A percentile compares a stretch with the other conserved stretches of the same genome.
These are phyloP conservation scores for Podila epigama DNA, from an alignment of 192 early-diverging fungal species.

Conservation along the genomic window DNA sequence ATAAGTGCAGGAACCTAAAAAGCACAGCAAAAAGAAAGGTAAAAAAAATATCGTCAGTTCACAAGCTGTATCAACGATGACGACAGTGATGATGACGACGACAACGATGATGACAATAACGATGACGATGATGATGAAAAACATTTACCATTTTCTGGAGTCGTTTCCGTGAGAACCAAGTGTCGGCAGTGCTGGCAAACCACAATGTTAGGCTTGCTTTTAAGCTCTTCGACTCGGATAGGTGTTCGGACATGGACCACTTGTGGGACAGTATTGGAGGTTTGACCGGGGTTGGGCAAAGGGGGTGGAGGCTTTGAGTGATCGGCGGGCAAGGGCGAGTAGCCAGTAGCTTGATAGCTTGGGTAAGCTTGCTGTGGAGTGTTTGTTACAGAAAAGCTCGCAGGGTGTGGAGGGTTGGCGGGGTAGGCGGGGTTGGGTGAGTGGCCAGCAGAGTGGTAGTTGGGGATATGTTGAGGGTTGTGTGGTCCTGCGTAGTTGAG, in stretches of 20 bases:
- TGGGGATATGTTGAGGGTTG: not conserved
- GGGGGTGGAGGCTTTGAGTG: slow-evolving; percentile 23
- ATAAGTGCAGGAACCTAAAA: slow-evolving; percentile 41
- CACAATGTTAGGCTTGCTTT: slow-evolving; percentile 24
- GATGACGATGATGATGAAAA: not conserved
- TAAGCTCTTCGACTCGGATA: slow-evolving; percentile 30
- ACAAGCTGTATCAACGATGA: not conserved
- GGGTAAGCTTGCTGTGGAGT: no score
- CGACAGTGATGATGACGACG: no score
- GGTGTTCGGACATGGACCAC: slow-evolving; percentile 33
- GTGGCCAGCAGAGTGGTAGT: not conserved
- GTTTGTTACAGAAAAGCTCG: no score
- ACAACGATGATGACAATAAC: no score
- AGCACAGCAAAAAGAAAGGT: not conserved
- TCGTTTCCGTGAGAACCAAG: slow-evolving; percentile 29
- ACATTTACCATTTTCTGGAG: slow-evolving; percentile 37
- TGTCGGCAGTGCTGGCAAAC: slow-evolving; percentile 43
- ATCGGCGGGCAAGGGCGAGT: not conserved
- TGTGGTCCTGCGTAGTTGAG: not conserved
- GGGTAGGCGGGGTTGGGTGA: not conserved
- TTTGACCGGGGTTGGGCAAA: not conserved
- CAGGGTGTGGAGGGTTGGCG: no score
- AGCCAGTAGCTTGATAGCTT: not conserved
- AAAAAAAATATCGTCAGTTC: not conserved
- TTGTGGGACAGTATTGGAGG: slow-evolving; percentile 1